phyloP scores from a whole-genome alignment of 73 alveolate genomes.

The Uronychia binucleata region DNA sequence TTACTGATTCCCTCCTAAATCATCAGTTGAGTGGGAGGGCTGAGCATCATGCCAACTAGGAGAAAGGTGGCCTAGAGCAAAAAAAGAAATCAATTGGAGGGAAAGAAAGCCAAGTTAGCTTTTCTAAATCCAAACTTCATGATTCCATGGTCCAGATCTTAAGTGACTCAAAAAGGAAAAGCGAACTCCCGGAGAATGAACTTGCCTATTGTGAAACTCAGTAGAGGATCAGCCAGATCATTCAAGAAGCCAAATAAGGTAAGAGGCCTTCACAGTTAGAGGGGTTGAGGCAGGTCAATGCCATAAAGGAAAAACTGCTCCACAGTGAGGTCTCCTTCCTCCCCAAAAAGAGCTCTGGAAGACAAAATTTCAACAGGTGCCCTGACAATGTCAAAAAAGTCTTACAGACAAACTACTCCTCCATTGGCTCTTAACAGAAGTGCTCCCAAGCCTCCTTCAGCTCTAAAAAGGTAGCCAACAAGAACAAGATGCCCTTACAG shows the following conservation, averaged over 20 bases:
- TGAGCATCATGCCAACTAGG: neutral
- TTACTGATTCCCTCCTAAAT: too few species aligned
- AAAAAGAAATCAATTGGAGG: neutral
- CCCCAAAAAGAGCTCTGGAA: neutral
- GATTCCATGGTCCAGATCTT: neutral
- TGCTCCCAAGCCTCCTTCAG: too few species aligned
- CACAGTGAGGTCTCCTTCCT: neutral
- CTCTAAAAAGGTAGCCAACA: too few species aligned
- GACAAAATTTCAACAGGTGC: neutral
- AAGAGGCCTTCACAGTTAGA: neutral
- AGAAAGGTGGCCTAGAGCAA: neutral
- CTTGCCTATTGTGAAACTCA: neutral
- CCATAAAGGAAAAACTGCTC: neutral
- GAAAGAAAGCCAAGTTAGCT: neutral
- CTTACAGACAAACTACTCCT: too few species aligned
- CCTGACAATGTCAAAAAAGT: neutral
- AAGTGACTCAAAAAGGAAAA: neutral
- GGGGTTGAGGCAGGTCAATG: neutral
- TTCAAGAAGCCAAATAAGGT: neutral
- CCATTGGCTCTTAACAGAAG: too few species aligned
- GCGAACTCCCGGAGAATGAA: neutral
- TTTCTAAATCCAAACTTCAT: neutral
- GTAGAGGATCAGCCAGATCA: neutral
- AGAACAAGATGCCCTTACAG: too few species aligned
- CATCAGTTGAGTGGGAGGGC: too few species aligned